Evolutionary conservation across 1,284 basidiomycete genomes (phyloP), one percentile per base, ranked within the genome.

Genomic region (Irpex sp.): DNA sequence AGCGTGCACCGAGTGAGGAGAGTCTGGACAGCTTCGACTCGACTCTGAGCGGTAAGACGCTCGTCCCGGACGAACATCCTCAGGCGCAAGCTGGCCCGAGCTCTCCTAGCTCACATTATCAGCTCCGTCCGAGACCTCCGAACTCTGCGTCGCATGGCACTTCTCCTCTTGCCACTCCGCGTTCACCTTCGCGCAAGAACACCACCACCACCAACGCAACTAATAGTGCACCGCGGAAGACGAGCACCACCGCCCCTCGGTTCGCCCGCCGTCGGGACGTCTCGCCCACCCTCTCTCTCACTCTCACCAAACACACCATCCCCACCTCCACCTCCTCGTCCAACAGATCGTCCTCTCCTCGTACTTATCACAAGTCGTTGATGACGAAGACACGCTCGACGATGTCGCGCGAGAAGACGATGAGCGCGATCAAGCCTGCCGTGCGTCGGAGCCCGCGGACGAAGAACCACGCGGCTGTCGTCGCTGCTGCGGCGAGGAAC

Each of bases 311-410:
- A 7, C 36, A 42, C 12, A 18, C 14, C 48, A 49, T 28, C 10
- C 14, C 57, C 28, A 18, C 21, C 28, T 28, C 28, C 28, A 5
- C 28, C 28, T 28, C 28, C 28, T 28, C 28, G 28, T 28, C 28
- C 6, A 28, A 28, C 28, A 28, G 28, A 28, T 28, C 28, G 28
- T 28, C 28, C 28, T 28, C 28, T 28, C 28, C 28, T 28, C 28
- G 28, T 28, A 28, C 28, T 28, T 28, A 28, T 19, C 12, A 21
- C 45, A 36, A 47, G 58, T 14, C 58, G 10, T n/a, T n/a, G 10
- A 23, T 45, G 18, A 14, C 12, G 53, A 60, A 60, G 59, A 56
- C 55, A 33, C 59, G 59, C 19, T 57, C 55, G 21, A 60, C 54
- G 35, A 14, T 48, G 23, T 51, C 59, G 23, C 10, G 39, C 5